Evolutionary conservation across 2,329 filamentous ascomycete genomes (phyloP).

Genomic region (Cladosporium colombiae): DNA sequence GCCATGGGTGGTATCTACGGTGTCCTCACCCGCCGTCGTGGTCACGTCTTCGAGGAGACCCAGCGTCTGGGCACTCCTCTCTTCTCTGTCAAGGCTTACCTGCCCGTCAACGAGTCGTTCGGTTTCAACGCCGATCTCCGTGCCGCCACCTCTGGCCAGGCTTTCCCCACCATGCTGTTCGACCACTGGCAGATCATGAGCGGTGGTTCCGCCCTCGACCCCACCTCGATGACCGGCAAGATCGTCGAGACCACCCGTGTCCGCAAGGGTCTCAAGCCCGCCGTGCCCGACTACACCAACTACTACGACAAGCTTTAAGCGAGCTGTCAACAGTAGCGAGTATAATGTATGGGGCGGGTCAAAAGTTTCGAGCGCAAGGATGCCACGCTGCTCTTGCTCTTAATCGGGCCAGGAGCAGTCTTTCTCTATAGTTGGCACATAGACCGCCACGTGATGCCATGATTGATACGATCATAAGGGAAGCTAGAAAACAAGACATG

Average conservation of each 20-base stretch:
- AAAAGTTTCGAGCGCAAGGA: constrained; percentile 20
- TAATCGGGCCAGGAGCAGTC: constrained; percentile 3
- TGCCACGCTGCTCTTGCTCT: constrained; percentile 16
- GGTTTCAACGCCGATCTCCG: constrained; percentile 99
- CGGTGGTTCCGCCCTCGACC: constrained; percentile 88
- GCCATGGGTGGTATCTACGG: constrained; percentile 99
- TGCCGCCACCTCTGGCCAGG: constrained; percentile 89
- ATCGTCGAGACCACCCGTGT: constrained; percentile 91
- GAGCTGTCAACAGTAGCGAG: constrained; percentile 8
- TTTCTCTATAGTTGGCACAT: constrained; percentile 21
- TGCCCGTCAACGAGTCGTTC: constrained; percentile 96
- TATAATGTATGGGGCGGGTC: constrained; percentile 6
- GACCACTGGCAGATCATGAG: constrained; percentile 98
- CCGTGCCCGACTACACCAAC: constrained; percentile 91
- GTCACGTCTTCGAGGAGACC: constrained; percentile 98
- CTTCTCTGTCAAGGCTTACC: constrained; percentile 98
- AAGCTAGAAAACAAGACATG: constrained; percentile 17
- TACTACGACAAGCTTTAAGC: constrained; percentile 42
- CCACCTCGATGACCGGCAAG: constrained; percentile 76
- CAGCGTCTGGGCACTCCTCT: constrained; percentile 98
- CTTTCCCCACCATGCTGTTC: constrained; percentile 98
- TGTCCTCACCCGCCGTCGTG: constrained; percentile 95
- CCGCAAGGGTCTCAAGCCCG: constrained; percentile 99
- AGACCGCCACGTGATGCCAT: constrained; percentile 21
- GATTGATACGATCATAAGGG: constrained; percentile 20